These are phyloP conservation scores for Boeremia exigua DNA, from an alignment of 2,329 filamentous ascomycete genomes.

Conservation along the genomic window DNA sequence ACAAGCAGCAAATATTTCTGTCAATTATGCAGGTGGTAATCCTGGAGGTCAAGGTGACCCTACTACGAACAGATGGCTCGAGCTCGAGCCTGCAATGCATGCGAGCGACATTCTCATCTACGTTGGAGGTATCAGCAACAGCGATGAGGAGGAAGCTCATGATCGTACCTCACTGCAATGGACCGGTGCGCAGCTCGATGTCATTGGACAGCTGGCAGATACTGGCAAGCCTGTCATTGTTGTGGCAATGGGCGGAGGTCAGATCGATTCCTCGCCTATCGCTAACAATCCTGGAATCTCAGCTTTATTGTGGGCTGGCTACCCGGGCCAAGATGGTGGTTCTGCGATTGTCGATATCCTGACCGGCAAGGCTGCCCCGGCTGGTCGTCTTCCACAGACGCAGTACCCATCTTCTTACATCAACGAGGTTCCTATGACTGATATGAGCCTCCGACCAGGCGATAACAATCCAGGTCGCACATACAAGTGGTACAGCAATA, in stretches of 20 bases:
- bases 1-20: constrained; percentile 50
- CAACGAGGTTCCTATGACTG: constrained; percentile 59
- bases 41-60: constrained; percentile 37
- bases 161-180: constrained; percentile 62
- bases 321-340: constrained; percentile 67
- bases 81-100: constrained; percentile 27
- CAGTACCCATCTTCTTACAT: constrained; percentile 63
- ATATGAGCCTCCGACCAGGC: constrained; percentile 63
- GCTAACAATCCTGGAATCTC: constrained; percentile 56
- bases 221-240: constrained; percentile 60
- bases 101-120: constrained; percentile 61
- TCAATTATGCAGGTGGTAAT: constrained; percentile 36
- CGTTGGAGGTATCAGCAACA: constrained; percentile 62
- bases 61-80: constrained; percentile 32
- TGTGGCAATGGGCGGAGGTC: constrained; percentile 60
- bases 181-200: constrained; percentile 59
- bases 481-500: constrained; percentile 64
- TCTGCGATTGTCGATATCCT: constrained; percentile 62
- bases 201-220: constrained; percentile 57
- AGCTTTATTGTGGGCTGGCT: constrained; percentile 64
- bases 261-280: constrained; percentile 61
- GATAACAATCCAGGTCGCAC: constrained; percentile 59
- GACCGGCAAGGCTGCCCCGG: constrained; percentile 59
- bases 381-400: constrained; percentile 62
- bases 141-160: constrained; percentile 58